phyloP scores from a whole-genome alignment of 2,329 filamentous ascomycete species.

The Lachnellula arida region DNA sequence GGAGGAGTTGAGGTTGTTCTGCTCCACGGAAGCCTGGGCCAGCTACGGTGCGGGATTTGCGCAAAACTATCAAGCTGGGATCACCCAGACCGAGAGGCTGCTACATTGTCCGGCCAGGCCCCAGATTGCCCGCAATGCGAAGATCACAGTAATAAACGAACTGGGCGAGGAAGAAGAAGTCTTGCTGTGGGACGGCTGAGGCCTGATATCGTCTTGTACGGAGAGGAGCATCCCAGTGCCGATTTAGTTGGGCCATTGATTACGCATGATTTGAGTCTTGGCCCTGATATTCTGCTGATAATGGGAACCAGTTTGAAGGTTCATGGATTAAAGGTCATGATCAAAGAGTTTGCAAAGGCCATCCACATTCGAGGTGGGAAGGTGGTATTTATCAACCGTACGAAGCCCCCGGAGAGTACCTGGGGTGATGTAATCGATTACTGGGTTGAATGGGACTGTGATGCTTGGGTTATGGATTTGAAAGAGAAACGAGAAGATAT shows the following conservation, averaged over 20 bases:
- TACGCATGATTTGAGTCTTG: conserved; percentile 60
- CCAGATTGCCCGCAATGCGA: conserved; percentile 64
- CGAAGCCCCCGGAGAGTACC: conserved; percentile 64
- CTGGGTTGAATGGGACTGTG: conserved; percentile 71
- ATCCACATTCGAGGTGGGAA: conserved; percentile 62
- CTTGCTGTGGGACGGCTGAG: conserved; percentile 63
- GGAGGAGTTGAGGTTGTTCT: conserved; percentile 50
- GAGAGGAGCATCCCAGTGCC: conserved; percentile 66
- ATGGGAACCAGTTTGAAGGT: conserved; percentile 68
- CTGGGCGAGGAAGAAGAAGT: conserved; percentile 61
- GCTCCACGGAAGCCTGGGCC: conserved; percentile 63
- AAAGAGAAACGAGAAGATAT: conserved; percentile 29
- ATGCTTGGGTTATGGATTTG: conserved; percentile 65
- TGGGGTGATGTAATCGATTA: conserved; percentile 72
- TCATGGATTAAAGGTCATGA: conserved; percentile 66
- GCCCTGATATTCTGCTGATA: conserved; percentile 64
- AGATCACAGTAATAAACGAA: conserved; percentile 55
- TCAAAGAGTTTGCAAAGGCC: conserved; percentile 66
- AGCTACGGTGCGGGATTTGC: conserved; percentile 60
- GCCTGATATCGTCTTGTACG: conserved; percentile 70
- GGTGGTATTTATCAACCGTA: conserved; percentile 69
- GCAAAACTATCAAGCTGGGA: conserved; percentile 56
- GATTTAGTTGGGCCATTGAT: conserved; percentile 65
- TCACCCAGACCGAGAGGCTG: conserved; percentile 40
- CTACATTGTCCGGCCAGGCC: conserved; percentile 55